These are phyloP conservation scores for Solanum lycopersicoides DNA, from an alignment of 257 asterid species.

Conservation along the genomic window DNA sequence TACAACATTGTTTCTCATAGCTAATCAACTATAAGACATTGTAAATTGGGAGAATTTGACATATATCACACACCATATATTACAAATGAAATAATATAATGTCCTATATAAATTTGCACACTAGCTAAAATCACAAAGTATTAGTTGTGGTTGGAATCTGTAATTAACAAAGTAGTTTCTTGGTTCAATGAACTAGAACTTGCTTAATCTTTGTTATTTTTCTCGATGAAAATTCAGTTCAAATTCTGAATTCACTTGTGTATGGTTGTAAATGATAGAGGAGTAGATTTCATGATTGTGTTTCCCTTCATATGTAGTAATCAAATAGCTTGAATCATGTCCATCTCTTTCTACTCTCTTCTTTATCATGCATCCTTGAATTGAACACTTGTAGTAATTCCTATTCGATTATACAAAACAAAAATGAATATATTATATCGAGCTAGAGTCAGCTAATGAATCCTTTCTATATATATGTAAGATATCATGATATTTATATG, in stretches of 20 bases:
- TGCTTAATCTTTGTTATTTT: too few relatives aligned
- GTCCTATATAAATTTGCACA: not conserved
- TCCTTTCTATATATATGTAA: not conserved
- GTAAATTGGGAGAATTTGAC: not conserved
- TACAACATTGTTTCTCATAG: not conserved
- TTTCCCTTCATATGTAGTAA: conserved; percentile 18
- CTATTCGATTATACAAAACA: not conserved
- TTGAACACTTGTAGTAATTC: conserved; percentile 25
- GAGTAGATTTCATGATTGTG: conserved; percentile 19
- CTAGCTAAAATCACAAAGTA: not conserved
- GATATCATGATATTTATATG: not conserved
- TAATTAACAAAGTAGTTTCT: not conserved
- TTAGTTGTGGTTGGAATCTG: not conserved
- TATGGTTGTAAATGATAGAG: not conserved
- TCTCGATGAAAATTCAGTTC: not conserved
- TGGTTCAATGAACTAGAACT: too few relatives aligned
- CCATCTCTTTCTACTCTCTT: conserved; percentile 24
- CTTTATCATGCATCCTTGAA: conserved; percentile 18
- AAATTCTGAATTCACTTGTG: not conserved
- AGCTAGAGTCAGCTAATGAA: not conserved
- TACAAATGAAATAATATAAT: not conserved
- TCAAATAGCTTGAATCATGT: conserved; percentile 18
- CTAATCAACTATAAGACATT: not conserved
- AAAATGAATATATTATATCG: not conserved
- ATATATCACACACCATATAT: not conserved